Evolutionary conservation across 2,329 filamentous ascomycete genomes (phyloP), one percentile per base, ranked within the genome.

Genomic region (Raffaelea arxii): DNA sequence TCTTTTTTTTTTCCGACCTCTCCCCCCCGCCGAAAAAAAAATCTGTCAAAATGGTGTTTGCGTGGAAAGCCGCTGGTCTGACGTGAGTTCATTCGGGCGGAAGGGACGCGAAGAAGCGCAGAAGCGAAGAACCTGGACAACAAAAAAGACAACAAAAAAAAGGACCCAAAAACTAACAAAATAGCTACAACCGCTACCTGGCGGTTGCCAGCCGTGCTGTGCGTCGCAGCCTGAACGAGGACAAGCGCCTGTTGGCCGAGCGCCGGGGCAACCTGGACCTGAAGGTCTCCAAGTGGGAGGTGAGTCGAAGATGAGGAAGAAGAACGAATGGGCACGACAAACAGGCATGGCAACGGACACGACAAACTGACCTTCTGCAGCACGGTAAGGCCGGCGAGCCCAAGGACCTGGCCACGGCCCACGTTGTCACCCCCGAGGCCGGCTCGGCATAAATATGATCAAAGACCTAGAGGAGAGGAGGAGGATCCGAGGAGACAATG

Each of bases 111-210:
- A 35, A 23, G 42, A 51, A 47, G 10, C 10, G 27, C 27, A 9
- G 52, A 55, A 50, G 19, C 30, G 44, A 41, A 25, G 22, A 47
- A 41, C 9, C 19, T 4, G 36, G 35, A 44, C 25, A n/a, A 22
- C 10, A 46, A 21, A n/a, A 25, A 24, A 9, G 30, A 43, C 14
- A 18, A 27, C 24, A 12, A 27, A 22, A 46, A 3, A 19, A n/a
- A 23, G 21, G 45, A 43, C 45, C 47, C 35, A 52, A 25, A 36
- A 25, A 22, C 37, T 36, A 11, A 9, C 30, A 25, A 3, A 18
- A 49, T 68, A 98, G 92, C 75, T 98, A 98, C 87, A 98, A 98
- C 84, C 92, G 90, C 75, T 97, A 96, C 83, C 83, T 98, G 66
- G 82, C 90, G 65, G 80, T 98, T 72, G 89, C 92, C 63, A 82